These are phyloP conservation scores for Yamadazyma aaseri DNA, from an alignment of 1,139 yeast genomes.

Conservation along the genomic window DNA sequence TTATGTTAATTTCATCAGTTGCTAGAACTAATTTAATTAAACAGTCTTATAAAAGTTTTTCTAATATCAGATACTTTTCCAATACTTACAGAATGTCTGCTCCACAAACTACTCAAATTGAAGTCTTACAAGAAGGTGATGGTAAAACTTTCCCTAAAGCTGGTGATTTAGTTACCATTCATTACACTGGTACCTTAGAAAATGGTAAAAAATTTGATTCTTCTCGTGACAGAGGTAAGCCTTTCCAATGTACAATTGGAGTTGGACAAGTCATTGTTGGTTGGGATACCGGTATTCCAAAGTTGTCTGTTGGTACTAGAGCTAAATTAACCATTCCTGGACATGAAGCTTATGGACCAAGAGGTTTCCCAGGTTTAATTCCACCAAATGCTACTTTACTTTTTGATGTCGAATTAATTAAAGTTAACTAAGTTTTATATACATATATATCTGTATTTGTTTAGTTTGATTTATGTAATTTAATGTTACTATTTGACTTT, in stretches of 20 bases:
- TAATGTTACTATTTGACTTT: constrained; percentile 4
- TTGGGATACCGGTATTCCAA: constrained; percentile 93
- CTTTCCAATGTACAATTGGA: constrained; percentile 91
- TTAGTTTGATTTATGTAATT: constrained; percentile 1
- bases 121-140: constrained; percentile 61
- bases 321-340: constrained; percentile 92
- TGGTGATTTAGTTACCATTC: constrained; percentile 89
- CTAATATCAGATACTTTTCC: constrained; percentile 5
- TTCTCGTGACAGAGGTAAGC: constrained; percentile 89
- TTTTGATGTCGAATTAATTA: constrained; percentile 88
- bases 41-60: neutral
- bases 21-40: constrained; percentile 1
- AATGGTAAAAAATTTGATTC: constrained; percentile 95
- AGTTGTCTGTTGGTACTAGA: constrained; percentile 87
- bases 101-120: constrained; percentile 43
- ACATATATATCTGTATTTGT: too few relatives aligned
- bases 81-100: constrained; percentile 31
- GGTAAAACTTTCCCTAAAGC: constrained; percentile 80
- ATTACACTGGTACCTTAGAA: constrained; percentile 92
- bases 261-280: constrained; percentile 96
- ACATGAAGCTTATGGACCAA: constrained; percentile 86
- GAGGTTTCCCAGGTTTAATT: constrained; percentile 94
- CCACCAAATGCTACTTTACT: constrained; percentile 94
- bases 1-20: constrained; percentile 3
- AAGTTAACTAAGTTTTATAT: constrained; percentile 55